A percentile compares a stretch with the other conserved stretches of the same genome.
Conservation (phyloP, 2,329 filamentous ascomycete species). For the Cryphonectria parasitica region DNA sequence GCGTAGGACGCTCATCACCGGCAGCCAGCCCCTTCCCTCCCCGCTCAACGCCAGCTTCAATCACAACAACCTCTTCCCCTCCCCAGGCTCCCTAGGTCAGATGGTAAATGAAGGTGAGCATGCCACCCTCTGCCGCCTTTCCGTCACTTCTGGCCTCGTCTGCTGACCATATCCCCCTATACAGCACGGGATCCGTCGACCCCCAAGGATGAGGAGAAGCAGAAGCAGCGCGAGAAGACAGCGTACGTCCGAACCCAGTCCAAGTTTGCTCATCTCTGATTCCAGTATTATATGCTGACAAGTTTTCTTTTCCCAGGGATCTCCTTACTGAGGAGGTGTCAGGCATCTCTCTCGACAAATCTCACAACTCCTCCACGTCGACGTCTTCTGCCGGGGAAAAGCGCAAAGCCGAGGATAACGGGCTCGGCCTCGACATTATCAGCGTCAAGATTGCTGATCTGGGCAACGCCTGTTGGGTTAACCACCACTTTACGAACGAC, state of each 20-base stretch:
- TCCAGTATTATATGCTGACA: slow-evolving; percentile 9
- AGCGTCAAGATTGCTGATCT: slow-evolving; percentile 99
- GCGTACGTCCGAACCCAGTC: slow-evolving; percentile 66
- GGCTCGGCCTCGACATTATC: slow-evolving; percentile 70
- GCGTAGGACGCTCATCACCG: slow-evolving; percentile 91
- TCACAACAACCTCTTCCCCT: slow-evolving; percentile 71
- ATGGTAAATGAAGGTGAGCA: slow-evolving; percentile 77
- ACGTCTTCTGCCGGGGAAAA: slow-evolving; percentile 65
- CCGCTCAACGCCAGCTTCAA: slow-evolving; percentile 92
- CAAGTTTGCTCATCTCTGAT: slow-evolving; percentile 10
- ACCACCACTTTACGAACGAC: slow-evolving; percentile 98
- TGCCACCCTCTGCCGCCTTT: background rate
- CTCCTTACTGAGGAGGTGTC: slow-evolving; percentile 91
- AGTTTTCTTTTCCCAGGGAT: slow-evolving; percentile 60
- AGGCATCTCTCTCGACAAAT: slow-evolving; percentile 88
- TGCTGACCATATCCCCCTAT: slow-evolving; percentile 13
- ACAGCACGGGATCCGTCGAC: slow-evolving; percentile 46
- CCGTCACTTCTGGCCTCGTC: background rate
- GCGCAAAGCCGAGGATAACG: slow-evolving; percentile 59
- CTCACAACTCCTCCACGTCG: slow-evolving; percentile 50
- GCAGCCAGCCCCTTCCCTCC: slow-evolving; percentile 93
- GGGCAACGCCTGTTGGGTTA: slow-evolving; percentile 98
- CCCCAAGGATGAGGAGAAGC: slow-evolving; percentile 63
- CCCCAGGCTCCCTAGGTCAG: slow-evolving; percentile 73
- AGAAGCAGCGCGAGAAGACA: slow-evolving; percentile 89